Percentiles rank a stretch among this genome's conserved stretches.
Conservation (phyloP, 2,329 filamentous ascomycete genomes). For the Cladosporium sp. region DNA sequence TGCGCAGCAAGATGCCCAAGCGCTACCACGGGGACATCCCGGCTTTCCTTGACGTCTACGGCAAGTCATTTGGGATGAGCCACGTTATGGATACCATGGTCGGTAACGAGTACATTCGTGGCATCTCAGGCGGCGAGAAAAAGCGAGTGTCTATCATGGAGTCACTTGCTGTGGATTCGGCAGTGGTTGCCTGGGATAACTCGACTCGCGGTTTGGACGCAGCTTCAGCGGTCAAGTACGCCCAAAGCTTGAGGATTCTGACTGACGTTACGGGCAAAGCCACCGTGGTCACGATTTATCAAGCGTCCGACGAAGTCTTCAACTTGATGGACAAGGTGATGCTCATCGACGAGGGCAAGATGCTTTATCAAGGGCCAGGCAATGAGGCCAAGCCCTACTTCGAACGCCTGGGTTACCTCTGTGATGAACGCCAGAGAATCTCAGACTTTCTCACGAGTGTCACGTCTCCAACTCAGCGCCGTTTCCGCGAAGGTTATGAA, state of each 20-base stretch:
- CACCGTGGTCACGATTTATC: conserved; percentile 69
- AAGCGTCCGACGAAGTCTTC: conserved; percentile 66
- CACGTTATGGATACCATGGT: conserved; percentile 54
- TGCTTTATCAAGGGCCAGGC: conserved; percentile 66
- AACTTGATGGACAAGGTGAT: conserved; percentile 67
- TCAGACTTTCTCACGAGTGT: conserved; percentile 62
- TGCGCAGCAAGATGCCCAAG: conserved; percentile 74
- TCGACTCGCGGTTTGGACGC: conserved; percentile 70
- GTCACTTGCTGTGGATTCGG: not conserved
- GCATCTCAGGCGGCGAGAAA: conserved; percentile 64
- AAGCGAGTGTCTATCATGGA: conserved; percentile 54
- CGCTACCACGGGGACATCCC: no score
- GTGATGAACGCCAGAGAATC: conserved; percentile 66
- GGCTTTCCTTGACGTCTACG: no score
- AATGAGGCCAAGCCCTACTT: conserved; percentile 66
- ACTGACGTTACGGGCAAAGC: conserved; percentile 64
- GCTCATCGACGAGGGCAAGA: conserved; percentile 63
- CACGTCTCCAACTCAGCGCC: not conserved
- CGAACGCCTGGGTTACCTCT: conserved; percentile 64
- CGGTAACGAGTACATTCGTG: conserved; percentile 62
- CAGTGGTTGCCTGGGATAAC: conserved; percentile 61
- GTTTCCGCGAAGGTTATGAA: not conserved
- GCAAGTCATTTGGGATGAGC: no score
- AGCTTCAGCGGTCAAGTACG: conserved; percentile 72
- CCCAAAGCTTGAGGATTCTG: conserved; percentile 63